These are phyloP conservation scores for Carpinus viminea DNA, from an alignment of 306 rosid species.

Conservation along the genomic window DNA sequence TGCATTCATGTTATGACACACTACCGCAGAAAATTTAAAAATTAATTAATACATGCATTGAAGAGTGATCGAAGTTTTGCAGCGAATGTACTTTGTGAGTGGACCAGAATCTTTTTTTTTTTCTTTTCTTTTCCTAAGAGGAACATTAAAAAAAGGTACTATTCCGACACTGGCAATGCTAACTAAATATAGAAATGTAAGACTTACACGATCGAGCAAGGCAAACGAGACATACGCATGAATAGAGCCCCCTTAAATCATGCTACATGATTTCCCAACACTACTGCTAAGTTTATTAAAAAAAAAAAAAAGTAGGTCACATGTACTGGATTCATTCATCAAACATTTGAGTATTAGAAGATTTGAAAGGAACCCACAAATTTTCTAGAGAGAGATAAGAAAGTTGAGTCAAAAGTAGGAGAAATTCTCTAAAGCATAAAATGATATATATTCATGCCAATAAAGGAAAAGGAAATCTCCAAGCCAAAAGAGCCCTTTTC, in stretches of 20 bases:
- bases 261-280: conserved; percentile 12
- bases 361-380: conserved; percentile 42
- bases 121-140: too few species aligned
- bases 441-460: conserved; percentile 59
- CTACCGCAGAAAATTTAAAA: too few species aligned
- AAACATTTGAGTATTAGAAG: conserved; percentile 19
- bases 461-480: conserved; percentile 56
- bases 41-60: too few species aligned
- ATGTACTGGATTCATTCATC: background rate
- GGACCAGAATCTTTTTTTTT: too few species aligned
- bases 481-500: conserved; percentile 57
- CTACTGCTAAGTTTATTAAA: background rate
- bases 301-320: background rate
- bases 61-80: too few species aligned
- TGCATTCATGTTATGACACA: too few species aligned
- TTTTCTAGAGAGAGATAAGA: conserved; percentile 36
- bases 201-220: conserved; percentile 14
- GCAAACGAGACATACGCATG: conserved; percentile 24
- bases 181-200: conserved; percentile 38
- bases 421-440: conserved; percentile 35
- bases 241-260: conserved; percentile 27
- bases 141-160: background rate
- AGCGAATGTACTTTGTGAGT: too few species aligned
- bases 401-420: conserved; percentile 59
- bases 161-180: conserved; percentile 7